Evolutionary conservation across 495 filamentous ascomycete species (phyloP).

Genomic region (Neurospora tetrasperma): DNA sequence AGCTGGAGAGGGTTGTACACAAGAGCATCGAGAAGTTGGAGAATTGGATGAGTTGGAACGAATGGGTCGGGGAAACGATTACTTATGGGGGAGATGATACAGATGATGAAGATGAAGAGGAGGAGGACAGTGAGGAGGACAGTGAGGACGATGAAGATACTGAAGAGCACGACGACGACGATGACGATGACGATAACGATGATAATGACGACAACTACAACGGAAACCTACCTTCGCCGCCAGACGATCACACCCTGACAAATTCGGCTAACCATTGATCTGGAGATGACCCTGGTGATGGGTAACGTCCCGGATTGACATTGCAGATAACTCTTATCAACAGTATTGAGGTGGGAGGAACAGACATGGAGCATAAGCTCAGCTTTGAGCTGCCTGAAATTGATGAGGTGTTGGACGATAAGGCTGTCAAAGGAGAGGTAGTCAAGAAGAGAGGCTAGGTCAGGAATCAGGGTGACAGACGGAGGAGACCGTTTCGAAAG

Average conservation of each 20-base stretch:
- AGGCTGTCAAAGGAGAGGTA: not conserved
- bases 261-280: not conserved
- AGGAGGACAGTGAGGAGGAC: not conserved
- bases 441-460: not conserved
- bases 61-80: no score
- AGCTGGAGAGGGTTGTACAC: not conserved
- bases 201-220: not conserved
- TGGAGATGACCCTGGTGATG: not conserved
- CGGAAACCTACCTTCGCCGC: not conserved
- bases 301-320: not conserved
- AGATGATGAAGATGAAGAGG: not conserved
- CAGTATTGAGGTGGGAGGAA: not conserved
- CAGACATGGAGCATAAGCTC: not conserved
- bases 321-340: not conserved
- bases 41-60: not conserved
- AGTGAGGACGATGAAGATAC: not conserved
- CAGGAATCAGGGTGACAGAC: not conserved
- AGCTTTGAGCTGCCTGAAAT: no score
- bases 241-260: not conserved
- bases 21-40: not conserved
- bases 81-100: not conserved
- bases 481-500: not conserved
- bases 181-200: not conserved
- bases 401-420: no score
- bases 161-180: not conserved